Percentiles rank a stretch among this genome's conserved stretches.
Evolutionary conservation across 106 monocot genomes (phyloP).

Genomic region (Agapanthus africanus): DNA sequence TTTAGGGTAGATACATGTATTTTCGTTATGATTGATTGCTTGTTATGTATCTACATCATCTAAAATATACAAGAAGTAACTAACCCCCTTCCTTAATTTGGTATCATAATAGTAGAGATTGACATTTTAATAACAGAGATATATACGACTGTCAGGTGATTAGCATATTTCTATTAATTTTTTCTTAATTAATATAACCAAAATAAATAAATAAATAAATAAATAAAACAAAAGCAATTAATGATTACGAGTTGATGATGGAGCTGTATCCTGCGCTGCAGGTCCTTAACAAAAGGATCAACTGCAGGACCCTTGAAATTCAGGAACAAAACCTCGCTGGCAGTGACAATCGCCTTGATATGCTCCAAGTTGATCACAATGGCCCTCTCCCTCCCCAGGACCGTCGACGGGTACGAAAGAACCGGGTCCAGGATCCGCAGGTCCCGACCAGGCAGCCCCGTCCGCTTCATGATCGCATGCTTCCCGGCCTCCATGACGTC

Average conservation of each 20-base stretch:
- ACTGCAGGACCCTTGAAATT: slow-evolving; percentile 43
- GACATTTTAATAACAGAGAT: too few species aligned
- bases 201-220: neutral
- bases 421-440: slow-evolving; percentile 68
- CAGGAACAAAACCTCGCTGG: slow-evolving; percentile 56
- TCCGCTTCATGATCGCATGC: slow-evolving; percentile 53
- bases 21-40: too few species aligned
- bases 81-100: too few species aligned
- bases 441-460: slow-evolving; percentile 59
- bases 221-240: neutral
- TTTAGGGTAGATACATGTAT: too few species aligned
- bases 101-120: too few species aligned
- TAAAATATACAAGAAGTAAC: too few species aligned
- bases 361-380: slow-evolving; percentile 66
- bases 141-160: too few species aligned
- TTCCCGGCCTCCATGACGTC: slow-evolving; percentile 42
- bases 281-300: slow-evolving; percentile 39
- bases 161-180: too few species aligned
- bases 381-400: slow-evolving; percentile 70
- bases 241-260: slow-evolving; percentile 9
- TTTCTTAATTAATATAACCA: too few species aligned
- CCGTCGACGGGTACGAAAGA: slow-evolving; percentile 69
- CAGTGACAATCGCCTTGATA: slow-evolving; percentile 66
- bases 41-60: too few species aligned
- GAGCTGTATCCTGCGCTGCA: slow-evolving; percentile 37